These are phyloP conservation scores for Geoglossum glabrum DNA, from an alignment of 495 filamentous ascomycete genomes.

Conservation along the genomic window DNA sequence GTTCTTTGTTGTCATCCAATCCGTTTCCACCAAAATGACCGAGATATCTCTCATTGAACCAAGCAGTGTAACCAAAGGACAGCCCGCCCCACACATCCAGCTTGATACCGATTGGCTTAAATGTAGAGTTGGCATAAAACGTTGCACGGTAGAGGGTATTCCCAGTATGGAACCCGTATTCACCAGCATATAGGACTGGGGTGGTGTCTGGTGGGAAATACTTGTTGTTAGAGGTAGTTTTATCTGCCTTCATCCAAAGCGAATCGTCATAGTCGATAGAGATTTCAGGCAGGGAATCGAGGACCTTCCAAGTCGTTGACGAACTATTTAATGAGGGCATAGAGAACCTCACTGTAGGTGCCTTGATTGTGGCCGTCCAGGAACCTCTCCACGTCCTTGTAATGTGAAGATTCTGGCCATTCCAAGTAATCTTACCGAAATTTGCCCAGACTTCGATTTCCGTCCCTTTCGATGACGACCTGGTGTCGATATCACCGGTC, in stretches of 20 bases:
- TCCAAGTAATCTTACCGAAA: neutral
- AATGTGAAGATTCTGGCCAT: neutral
- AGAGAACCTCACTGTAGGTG: neutral
- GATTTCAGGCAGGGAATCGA: slow-evolving; percentile 1
- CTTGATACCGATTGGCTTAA: neutral
- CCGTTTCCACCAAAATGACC: neutral
- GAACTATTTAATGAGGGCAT: neutral
- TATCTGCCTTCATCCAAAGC: neutral
- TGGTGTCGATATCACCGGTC: neutral
- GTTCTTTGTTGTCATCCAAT: neutral
- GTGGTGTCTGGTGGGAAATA: neutral
- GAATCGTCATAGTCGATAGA: slow-evolving; percentile 4
- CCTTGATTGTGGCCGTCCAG: neutral
- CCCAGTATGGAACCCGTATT: slow-evolving; percentile 3
- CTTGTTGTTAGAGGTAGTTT: neutral
- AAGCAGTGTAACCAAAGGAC: slow-evolving; percentile 2
- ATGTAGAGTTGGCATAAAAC: neutral
- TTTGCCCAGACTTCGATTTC: slow-evolving; percentile 1
- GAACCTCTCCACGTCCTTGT: neutral
- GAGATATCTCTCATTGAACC: slow-evolving; percentile 1
- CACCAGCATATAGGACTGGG: slow-evolving; percentile 1
- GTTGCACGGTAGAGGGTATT: slow-evolving; percentile 2
- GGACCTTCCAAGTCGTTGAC: neutral
- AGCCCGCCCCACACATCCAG: neutral
- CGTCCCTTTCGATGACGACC: neutral